These are phyloP conservation scores for Sapria himalayana DNA, from an alignment of 345 rosid species.

Conservation along the genomic window DNA sequence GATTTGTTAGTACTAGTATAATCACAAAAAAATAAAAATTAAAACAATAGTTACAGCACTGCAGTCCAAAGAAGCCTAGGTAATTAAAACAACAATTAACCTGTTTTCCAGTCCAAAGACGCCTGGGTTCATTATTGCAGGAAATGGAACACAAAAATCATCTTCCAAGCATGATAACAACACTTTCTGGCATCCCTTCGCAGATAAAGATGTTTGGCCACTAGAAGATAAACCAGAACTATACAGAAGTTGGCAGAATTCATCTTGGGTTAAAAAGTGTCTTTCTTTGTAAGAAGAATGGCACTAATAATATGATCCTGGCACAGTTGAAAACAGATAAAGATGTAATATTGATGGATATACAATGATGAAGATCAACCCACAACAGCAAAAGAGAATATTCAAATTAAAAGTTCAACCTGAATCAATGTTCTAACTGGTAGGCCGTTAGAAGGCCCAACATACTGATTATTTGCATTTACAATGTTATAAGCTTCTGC, in stretches of 20 bases:
- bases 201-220: conserved; percentile 19
- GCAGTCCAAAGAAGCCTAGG: too few relatives aligned
- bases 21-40: too few relatives aligned
- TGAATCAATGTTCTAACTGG: conserved; percentile 86
- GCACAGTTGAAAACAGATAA: conserved; percentile 9
- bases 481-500: conserved; percentile 96
- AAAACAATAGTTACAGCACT: too few relatives aligned
- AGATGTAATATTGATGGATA: conserved; percentile 2
- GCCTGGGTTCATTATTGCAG: conserved; percentile 73
- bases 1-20: too few relatives aligned
- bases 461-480: conserved; percentile 91
- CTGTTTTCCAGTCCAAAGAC: conserved; percentile 99
- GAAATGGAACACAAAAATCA: conserved; percentile 21
- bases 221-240: conserved; percentile 50
- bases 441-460: conserved; percentile 84
- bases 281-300: conserved; percentile 70
- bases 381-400: not conserved
- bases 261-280: conserved; percentile 56
- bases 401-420: conserved; percentile 19
- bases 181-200: conserved; percentile 50
- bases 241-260: conserved; percentile 64
- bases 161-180: conserved; percentile 25
- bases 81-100: conserved; percentile 22
- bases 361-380: conserved; percentile 5
- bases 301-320: conserved; percentile 94